Evolutionary conservation across 169 alveolate species (phyloP).

Genomic region (Plasmodium fragile): DNA sequence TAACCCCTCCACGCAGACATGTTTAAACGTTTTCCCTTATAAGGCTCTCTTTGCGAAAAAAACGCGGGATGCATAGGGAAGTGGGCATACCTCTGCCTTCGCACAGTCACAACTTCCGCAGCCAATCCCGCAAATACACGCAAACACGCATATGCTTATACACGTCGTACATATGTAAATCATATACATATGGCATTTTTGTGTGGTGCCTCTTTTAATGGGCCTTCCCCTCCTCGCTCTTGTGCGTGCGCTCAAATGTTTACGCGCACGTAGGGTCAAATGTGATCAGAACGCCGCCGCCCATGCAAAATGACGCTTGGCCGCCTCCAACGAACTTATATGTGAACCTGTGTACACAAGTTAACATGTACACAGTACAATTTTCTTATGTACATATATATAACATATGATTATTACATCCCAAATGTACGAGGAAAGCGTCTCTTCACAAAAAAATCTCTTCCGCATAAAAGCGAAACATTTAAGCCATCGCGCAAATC

Average conservation of each 20-base stretch:
- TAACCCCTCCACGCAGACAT: background rate
- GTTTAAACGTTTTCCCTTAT: background rate
- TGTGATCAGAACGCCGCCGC: background rate
- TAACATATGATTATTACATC: background rate
- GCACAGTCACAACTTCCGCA: background rate
- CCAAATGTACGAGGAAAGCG: background rate
- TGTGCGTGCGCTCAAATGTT: background rate
- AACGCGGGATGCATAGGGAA: background rate
- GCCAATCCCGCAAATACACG: background rate
- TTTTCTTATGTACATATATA: background rate
- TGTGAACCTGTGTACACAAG: slow-evolving; percentile 3
- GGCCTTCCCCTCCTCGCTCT: background rate
- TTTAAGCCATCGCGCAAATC: background rate
- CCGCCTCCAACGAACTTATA: background rate
- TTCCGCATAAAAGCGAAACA: background rate
- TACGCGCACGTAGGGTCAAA: background rate
- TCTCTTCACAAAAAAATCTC: background rate
- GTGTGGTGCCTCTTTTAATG: background rate
- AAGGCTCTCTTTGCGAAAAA: background rate
- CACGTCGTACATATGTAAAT: background rate
- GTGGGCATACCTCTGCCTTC: background rate
- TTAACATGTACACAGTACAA: background rate
- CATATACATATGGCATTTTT: background rate
- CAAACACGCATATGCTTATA: background rate
- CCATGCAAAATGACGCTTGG: background rate